Base-by-base conservation (phyloP, 352 stramenopile species). In the Phytophthora vignae region DNA sequence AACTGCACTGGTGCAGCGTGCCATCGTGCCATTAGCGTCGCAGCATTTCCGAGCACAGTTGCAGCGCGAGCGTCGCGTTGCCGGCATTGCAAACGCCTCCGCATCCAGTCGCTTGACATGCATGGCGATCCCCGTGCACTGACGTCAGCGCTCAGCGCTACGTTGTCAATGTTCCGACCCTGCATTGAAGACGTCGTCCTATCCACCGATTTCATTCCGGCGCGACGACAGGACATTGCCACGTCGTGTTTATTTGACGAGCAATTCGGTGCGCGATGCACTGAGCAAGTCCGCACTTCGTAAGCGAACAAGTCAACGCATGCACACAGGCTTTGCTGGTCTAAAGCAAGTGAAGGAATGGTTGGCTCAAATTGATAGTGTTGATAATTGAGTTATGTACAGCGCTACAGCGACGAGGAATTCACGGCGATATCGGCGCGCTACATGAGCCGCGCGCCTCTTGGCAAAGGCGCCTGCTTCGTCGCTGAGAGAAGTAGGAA, bases 341-440 rank as follows among this genome's bases (percentile, higher is more conserved):
- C 29, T 36, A 11, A 11, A 11, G 29, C 7, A 38, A 27, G 19
- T 4, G 49, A 55, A 63, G 14, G 60, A 64, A 22, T 74, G 60
- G 55, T 48, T 66, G 17, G 66, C 60, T 67, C 54, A 55, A 69
- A 56, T 73, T 65, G 59, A 48, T 67, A 69, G 55, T 38, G 48
- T 63, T 69, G 59, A 53, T 73, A 73, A 62, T 74, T 69, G 46
- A 52, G 58, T 67, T 67, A 75, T 72, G 54, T 78, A 78, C 67
- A 73, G 67, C 54, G 25, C 36, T 76, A 25, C 57, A 88, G 84
- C 65, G 82, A 90, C 36, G 74, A 89, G 22, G 78, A 90, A 61
- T 70, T 90, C 44, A 63, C 67, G 38, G 50, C 29, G 15, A 69
- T 29, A 29, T 86, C 25, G 65, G 70, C 49, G 49, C 22, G 38